Percentiles rank a stretch among this genome's conserved stretches.
These are phyloP conservation scores for Sphagnum contortum DNA, from an alignment of 225 moss, liverwort and hornwort genomes.

Conservation along the genomic window DNA sequence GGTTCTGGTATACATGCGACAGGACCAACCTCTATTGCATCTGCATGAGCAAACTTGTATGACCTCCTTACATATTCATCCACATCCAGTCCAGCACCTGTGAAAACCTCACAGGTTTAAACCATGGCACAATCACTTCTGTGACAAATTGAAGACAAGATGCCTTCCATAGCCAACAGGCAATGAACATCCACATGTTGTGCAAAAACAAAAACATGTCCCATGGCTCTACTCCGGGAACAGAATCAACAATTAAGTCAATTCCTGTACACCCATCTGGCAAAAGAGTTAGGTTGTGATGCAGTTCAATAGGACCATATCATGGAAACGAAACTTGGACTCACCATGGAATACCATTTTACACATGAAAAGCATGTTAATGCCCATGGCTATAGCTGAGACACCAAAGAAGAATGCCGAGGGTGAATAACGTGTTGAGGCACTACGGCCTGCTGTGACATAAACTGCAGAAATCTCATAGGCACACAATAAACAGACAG, in stretches of 20 bases:
- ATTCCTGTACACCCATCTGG: neutral
- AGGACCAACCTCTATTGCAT: constrained; percentile 95
- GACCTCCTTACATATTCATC: constrained; percentile 98
- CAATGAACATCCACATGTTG: no score
- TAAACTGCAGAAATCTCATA: constrained; percentile 98
- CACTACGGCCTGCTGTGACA: constrained; percentile 96
- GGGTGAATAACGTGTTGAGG: constrained; percentile 75
- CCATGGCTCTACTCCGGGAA: no score
- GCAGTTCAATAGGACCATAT: no score
- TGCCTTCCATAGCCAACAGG: no score
- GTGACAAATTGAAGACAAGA: no score
- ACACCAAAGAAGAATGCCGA: constrained; percentile 99
- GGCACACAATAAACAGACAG: constrained; percentile 88
- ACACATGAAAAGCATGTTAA: constrained; percentile 99
- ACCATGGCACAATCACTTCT: no score
- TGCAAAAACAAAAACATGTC: no score
- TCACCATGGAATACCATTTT: constrained; percentile 99
- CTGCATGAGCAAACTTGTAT: constrained; percentile 94
- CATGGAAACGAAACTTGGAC: constrained; percentile 3
- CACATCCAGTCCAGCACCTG: constrained; percentile 97
- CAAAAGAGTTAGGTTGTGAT: neutral
- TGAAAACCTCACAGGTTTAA: neutral
- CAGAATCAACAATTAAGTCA: neutral
- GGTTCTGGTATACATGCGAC: constrained; percentile 96
- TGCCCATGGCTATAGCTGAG: constrained; percentile 94